Evolutionary conservation across 169 alveolate species (phyloP).

Genomic region (Plasmodium coatneyi): DNA sequence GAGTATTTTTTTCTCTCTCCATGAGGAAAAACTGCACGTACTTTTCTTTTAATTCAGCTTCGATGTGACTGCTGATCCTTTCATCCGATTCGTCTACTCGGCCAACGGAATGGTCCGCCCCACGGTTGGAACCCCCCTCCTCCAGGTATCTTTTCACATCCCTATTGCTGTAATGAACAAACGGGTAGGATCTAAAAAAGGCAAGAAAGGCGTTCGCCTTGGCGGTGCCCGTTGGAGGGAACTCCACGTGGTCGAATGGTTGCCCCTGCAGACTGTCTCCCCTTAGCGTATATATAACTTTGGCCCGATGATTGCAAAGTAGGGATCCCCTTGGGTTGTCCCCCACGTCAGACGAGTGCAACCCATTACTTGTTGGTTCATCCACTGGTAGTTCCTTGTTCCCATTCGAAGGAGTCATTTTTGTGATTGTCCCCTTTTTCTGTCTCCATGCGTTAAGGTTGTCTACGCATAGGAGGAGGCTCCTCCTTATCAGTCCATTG

Average conservation of each 20-base stretch:
- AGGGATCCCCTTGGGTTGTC: background rate
- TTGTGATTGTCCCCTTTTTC: background rate
- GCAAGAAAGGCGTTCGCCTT: background rate
- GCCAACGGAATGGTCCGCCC: background rate
- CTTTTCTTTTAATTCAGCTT: background rate
- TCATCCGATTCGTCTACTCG: background rate
- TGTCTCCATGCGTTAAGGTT: background rate
- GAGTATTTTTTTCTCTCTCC: background rate
- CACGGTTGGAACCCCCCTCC: background rate
- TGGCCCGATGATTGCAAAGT: background rate
- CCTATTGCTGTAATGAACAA: constrained; percentile 6
- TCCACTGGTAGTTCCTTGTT: background rate
- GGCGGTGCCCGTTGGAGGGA: background rate
- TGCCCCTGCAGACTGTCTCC: background rate
- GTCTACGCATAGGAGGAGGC: constrained; percentile 19
- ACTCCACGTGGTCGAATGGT: background rate
- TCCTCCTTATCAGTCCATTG: background rate
- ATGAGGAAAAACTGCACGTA: background rate
- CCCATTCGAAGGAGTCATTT: background rate
- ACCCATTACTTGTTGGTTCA: background rate
- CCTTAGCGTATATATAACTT: background rate
- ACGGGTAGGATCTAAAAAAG: constrained; percentile 14
- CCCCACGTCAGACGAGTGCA: background rate
- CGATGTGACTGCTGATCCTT: background rate
- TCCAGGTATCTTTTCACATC: constrained; percentile 14